Conservation (phyloP, 2,329 filamentous ascomycete genomes). For the Rugonectria rugulosa region DNA sequence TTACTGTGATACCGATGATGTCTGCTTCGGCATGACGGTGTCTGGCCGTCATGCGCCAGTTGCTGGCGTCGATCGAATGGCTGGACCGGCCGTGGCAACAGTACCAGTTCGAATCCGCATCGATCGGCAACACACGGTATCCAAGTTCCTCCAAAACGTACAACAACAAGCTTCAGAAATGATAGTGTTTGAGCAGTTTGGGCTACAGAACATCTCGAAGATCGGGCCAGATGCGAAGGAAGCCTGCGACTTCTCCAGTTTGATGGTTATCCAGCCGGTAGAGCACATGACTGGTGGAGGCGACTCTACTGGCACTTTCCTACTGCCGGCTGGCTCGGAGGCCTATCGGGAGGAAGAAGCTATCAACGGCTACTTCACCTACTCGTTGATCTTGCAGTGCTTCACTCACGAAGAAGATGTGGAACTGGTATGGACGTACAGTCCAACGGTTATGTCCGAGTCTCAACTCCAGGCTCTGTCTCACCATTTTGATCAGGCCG, state of each 20-base stretch:
- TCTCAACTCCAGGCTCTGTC: constrained; percentile 17
- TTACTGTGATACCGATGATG: constrained; percentile 52
- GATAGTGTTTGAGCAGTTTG: constrained; percentile 19
- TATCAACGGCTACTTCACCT: constrained; percentile 3
- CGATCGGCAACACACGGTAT: constrained; percentile 41
- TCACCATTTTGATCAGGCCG: no score
- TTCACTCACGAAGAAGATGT: constrained; percentile 1
- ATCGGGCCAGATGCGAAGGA: no score
- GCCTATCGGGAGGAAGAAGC: no score
- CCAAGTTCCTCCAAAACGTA: constrained; percentile 49
- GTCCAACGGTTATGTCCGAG: not conserved
- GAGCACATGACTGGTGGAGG: no score
- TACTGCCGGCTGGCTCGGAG: no score
- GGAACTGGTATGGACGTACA: not conserved
- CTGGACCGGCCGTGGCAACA: constrained; percentile 43
- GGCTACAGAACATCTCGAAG: not conserved
- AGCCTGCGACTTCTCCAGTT: no score
- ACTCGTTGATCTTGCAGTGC: not conserved
- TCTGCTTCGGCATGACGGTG: constrained; percentile 53
- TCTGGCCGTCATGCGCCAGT: constrained; percentile 46
- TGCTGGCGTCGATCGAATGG: constrained; percentile 28
- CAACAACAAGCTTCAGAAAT: constrained; percentile 25
- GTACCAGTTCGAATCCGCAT: constrained; percentile 30
- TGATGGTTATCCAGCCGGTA: no score
- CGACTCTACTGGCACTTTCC: no score